Base-by-base conservation (phyloP, 371 early-diverging fungal genomes). In the Basidiobolus meristosporus region DNA sequence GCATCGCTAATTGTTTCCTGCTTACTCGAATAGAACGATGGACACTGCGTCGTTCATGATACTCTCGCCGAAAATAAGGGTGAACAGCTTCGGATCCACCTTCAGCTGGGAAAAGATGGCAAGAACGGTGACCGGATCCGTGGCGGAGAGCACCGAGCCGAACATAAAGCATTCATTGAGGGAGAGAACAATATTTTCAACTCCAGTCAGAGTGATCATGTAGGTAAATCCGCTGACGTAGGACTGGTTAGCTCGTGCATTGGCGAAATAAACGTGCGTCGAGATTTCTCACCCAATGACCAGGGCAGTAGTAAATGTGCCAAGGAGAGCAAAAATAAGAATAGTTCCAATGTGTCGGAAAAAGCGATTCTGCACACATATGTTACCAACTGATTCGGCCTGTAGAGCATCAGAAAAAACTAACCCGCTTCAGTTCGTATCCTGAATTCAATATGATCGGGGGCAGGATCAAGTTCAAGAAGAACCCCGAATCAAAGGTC, bases 381-480 rank as follows among this genome's bases (percentile, higher is more conserved):
- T n/a, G n/a, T n/a, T n/a, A n/a, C n/a, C n/a, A n/a, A n/a, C n/a
- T n/a, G n/a, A n/a, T n/a, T n/a, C n/a, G n/a, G n/a, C n/a, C n/a
- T n/a, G n/a, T n/a, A n/a, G n/a, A n/a, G n/a, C n/a, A n/a, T n/a
- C n/a, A n/a, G n/a, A n/a, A n/a, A n/a, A n/a, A n/a, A n/a, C n/a
- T n/a, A n/a, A n/a, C n/a, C n/a, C n/a, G n/a, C n/a, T n/a, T 37
- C 63, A 95, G 61, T 39, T 87, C 86, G 50, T 86, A 95, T 1
- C 92, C 92, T 12, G 88, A 89, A 54, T 90, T 83, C 16, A 95
- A 64, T 47, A 95, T 91, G 47, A 95, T 90, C 2, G 96, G 96
- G 16, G 96, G 96, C 35, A 95, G 69, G 4, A 95, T 53, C 41
- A 95, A 53, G 53, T 91, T 95, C 66, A 92, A 95, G 47, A 95